Evolutionary conservation across 2,329 filamentous ascomycete species (phyloP).

Genomic region (Arthrobotrys iridis): DNA sequence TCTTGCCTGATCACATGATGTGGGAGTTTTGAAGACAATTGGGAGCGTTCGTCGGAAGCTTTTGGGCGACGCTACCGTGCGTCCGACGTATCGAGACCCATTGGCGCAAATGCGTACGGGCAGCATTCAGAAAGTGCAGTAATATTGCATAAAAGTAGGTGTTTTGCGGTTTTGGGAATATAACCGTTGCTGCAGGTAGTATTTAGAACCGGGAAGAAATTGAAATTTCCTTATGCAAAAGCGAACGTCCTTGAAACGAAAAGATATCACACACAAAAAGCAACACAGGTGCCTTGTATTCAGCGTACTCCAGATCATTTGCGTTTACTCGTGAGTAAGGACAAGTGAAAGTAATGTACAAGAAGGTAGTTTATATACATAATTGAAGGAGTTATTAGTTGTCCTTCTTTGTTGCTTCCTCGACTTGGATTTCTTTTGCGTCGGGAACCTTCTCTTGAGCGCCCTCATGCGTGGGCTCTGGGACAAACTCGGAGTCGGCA

Average conservation of each 20-base stretch:
- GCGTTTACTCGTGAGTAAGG: not conserved
- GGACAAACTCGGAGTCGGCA: conserved; percentile 38
- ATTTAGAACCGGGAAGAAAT: not conserved
- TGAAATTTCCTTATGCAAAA: conserved; percentile 35
- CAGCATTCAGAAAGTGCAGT: conserved; percentile 25
- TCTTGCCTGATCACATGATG: conserved; percentile 51
- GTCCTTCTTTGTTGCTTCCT: conserved; percentile 45
- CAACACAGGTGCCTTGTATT: conserved; percentile 23
- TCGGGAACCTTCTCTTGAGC: conserved; percentile 17
- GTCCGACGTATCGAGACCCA: conserved; percentile 39
- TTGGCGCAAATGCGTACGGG: conserved; percentile 33
- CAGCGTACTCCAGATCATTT: not conserved
- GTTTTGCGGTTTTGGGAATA: not conserved
- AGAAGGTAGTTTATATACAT: conserved; percentile 37
- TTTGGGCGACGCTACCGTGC: not conserved
- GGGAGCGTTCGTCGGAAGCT: not conserved
- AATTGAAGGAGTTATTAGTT: conserved; percentile 1
- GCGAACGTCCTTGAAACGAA: conserved; percentile 20
- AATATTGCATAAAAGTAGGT: not conserved
- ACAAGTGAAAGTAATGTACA: conserved; percentile 38
- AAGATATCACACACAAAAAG: conserved; percentile 17
- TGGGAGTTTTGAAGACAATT: conserved; percentile 6
- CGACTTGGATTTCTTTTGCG: conserved; percentile 51
- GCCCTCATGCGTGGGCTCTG: conserved; percentile 25
- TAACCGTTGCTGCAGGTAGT: not conserved